Evolutionary conservation across 2,329 filamentous ascomycete genomes (phyloP), one percentile per base, ranked within the genome.

Genomic region (Anthostomella pinea): DNA sequence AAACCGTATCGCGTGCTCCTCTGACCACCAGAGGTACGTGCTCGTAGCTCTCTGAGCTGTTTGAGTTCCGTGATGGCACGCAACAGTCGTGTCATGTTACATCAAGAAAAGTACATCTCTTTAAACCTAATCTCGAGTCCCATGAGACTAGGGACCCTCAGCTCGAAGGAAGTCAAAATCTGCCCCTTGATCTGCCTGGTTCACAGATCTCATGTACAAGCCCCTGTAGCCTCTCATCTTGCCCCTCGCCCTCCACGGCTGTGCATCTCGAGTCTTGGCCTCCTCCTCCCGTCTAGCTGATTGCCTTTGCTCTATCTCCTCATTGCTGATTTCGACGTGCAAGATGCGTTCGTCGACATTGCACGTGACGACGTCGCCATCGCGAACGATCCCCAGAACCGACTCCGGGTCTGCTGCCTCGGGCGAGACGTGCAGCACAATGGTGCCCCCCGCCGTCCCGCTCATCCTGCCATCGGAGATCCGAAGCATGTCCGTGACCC

Each of bases 391-490:
- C 0, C 86, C 90, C 45, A 96, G 77, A 1, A 88, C 85, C 0
- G 86, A 88, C 8, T 77, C 80, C 0, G 86, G 85, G 19, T 74
- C 63, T 0, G 85, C 87, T 1, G 88, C 87, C 62, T 96, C 90
- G 1, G 90, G 90, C 3, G 83, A 82, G 5, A 95, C 83, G 51
- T 96, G 90, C 5, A 93, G 79, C 0, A 93, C 87, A 47, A 95
- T 91, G 38, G 93, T 96, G 0, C 90, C 90, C 30, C 94, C 89
- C 2, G 79, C 85, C 0, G 89, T 93, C 4, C 90, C 90, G 16
- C 78, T 85, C 69, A 95, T 96, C 19, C 90, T 67, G 0, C 90
- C 90, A 53, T 96, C 90, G 0, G 88, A 95, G 20, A 96, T 75
- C 2, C 95, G 71, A 3, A 93, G 79, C 59, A 95, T 82, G 44